Evolutionary conservation across 2,329 filamentous ascomycete species (phyloP).

Genomic region (Meredithiella fracta): DNA sequence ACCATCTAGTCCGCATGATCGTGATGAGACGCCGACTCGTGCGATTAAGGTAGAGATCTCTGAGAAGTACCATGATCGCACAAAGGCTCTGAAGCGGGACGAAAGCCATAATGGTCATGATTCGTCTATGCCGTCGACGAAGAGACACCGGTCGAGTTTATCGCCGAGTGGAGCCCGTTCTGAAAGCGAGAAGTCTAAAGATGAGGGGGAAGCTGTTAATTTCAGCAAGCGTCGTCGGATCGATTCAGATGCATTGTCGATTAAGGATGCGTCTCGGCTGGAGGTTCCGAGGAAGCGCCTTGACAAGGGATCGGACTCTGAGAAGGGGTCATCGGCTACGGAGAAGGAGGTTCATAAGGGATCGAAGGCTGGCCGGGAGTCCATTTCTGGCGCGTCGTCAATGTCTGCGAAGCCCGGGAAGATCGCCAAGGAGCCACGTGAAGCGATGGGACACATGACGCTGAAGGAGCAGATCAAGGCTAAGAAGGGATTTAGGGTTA

Average conservation of each 20-base stretch:
- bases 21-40: slow-evolving; percentile 32
- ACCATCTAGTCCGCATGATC: slow-evolving; percentile 35
- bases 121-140: slow-evolving; percentile 35
- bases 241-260: slow-evolving; percentile 30
- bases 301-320: background rate
- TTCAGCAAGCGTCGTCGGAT: slow-evolving; percentile 43
- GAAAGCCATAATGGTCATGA: slow-evolving; percentile 36
- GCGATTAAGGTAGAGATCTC: slow-evolving; percentile 27
- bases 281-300: slow-evolving; percentile 20
- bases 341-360: slow-evolving; percentile 27
- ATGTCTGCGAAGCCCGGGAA: slow-evolving; percentile 11
- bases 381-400: background rate
- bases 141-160: slow-evolving; percentile 41
- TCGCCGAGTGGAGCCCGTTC: slow-evolving; percentile 38
- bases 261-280: slow-evolving; percentile 21
- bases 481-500: slow-evolving; percentile 20
- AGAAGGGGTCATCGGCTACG: background rate
- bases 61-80: slow-evolving; percentile 38
- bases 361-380: slow-evolving; percentile 16
- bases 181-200: slow-evolving; percentile 30
- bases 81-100: slow-evolving; percentile 44
- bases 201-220: slow-evolving; percentile 31
- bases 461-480: slow-evolving; percentile 29
- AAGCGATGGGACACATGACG: slow-evolving; percentile 18
- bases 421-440: slow-evolving; percentile 13